A percentile compares a stretch with the other conserved stretches of the same genome.
These are phyloP conservation scores for Pseudocercospora fijiensis DNA, from an alignment of 2,329 filamentous ascomycete species.

Conservation along the genomic window DNA sequence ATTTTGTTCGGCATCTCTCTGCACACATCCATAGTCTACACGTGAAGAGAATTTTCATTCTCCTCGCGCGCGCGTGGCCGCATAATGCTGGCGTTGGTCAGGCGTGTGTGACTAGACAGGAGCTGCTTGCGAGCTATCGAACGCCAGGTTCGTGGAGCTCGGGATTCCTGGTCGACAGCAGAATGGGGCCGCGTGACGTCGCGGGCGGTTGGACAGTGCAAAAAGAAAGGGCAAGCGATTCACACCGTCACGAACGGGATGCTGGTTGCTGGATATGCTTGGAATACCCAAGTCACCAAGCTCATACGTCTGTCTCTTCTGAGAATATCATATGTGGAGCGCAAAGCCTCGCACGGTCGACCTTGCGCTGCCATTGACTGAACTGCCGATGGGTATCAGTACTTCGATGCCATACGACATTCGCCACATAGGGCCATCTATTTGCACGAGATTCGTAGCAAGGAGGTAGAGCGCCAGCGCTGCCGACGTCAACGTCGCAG, in stretches of 20 bases:
- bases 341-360: neutral
- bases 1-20: neutral
- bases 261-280: too few relatives aligned
- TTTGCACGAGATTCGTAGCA: neutral
- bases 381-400: too few relatives aligned
- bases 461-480: neutral
- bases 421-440: neutral
- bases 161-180: neutral
- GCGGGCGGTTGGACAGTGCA: neutral
- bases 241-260: neutral
- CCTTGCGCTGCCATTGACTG: neutral
- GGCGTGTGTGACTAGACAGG: neutral
- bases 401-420: neutral
- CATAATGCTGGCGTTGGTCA: neutral
- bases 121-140: neutral
- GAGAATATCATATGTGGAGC: too few relatives aligned
- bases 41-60: neutral
- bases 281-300: too few relatives aligned
- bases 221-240: neutral
- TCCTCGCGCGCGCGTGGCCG: neutral
- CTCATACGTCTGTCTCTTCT: too few relatives aligned
- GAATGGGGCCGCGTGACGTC: neutral
- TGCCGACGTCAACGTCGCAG: neutral
- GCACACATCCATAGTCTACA: neutral
- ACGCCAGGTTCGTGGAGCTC: neutral